Evolutionary conservation across 2,329 filamentous ascomycete genomes (phyloP).

Genomic region (Aureobasidium leucospermi): DNA sequence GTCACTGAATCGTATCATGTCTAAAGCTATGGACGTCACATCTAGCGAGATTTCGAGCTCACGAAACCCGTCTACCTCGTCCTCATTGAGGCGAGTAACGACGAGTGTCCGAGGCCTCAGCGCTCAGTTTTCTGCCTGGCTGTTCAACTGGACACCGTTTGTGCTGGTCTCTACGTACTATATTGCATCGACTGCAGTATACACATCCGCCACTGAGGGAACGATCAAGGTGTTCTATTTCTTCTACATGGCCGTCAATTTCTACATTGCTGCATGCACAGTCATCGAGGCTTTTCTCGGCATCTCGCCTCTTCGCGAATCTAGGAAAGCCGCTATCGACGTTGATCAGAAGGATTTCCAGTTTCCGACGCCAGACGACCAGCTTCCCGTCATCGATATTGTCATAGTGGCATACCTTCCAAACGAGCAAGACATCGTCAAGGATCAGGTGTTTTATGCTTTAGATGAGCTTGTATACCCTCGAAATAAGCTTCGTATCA

Average conservation of each 20-base stretch:
- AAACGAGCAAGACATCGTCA: slow-evolving; percentile 45
- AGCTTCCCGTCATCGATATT: slow-evolving; percentile 39
- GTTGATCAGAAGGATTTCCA: slow-evolving; percentile 20
- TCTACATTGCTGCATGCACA: slow-evolving; percentile 25
- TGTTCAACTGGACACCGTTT: slow-evolving; percentile 26
- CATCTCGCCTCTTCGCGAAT: slow-evolving; percentile 24
- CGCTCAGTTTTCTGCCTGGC: slow-evolving; percentile 22
- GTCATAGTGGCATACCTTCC: slow-evolving; percentile 46
- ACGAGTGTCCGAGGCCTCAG: neutral
- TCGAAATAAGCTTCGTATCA: slow-evolving; percentile 39
- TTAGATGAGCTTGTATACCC: slow-evolving; percentile 42
- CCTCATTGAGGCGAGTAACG: neutral
- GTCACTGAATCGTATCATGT: neutral
- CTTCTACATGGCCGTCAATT: slow-evolving; percentile 27
- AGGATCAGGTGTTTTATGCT: slow-evolving; percentile 40
- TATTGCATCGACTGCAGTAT: slow-evolving; percentile 25
- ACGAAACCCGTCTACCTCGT: neutral
- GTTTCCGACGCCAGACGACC: slow-evolving; percentile 22
- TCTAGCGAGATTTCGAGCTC: neutral
- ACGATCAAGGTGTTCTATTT: slow-evolving; percentile 27
- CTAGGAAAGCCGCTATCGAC: slow-evolving; percentile 22
- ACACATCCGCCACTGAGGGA: slow-evolving; percentile 21
- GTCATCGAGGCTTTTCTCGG: slow-evolving; percentile 27
- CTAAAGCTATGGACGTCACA: neutral
- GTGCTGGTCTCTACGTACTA: slow-evolving; percentile 24